A percentile compares a stretch with the other conserved stretches of the same genome.
These are phyloP conservation scores for Pyrenula massariospora DNA, from an alignment of 495 filamentous ascomycete genomes.

Conservation along the genomic window DNA sequence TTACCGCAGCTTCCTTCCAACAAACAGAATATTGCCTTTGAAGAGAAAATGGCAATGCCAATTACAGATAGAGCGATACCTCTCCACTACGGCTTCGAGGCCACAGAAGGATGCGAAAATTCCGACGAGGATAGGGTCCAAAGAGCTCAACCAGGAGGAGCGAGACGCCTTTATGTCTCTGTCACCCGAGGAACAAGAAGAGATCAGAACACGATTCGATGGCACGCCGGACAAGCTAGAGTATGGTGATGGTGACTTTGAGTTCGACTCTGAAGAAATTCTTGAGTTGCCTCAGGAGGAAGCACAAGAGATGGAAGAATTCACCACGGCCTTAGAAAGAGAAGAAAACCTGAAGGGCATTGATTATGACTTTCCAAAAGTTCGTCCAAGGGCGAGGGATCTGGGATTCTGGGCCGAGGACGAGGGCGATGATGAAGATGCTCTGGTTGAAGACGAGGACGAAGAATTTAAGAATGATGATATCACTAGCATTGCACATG, in stretches of 20 bases:
- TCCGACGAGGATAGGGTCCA: too few species aligned
- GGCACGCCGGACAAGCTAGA: too few species aligned
- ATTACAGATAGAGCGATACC: too few species aligned
- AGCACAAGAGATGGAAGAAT: slow-evolving; percentile 6
- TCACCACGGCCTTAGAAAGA: slow-evolving; percentile 9
- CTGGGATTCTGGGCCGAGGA: slow-evolving; percentile 39
- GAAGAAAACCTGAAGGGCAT: slow-evolving; percentile 8
- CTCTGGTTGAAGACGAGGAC: slow-evolving; percentile 44
- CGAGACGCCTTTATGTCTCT: slow-evolving; percentile 36
- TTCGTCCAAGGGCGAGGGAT: slow-evolving; percentile 2
- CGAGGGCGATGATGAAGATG: slow-evolving; percentile 39
- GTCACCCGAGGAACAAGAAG: slow-evolving; percentile 29
- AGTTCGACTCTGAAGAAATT: neutral
- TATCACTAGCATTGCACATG: slow-evolving; percentile 68
- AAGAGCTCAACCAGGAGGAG: slow-evolving; percentile 26
- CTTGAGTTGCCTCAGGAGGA: slow-evolving; percentile 1
- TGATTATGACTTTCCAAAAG: neutral
- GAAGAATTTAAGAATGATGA: slow-evolving; percentile 65
- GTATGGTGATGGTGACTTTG: neutral
- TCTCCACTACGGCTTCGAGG: too few species aligned
- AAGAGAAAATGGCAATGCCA: too few species aligned
- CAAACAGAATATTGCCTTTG: too few species aligned
- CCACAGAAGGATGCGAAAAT: too few species aligned
- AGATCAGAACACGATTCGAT: too few species aligned
- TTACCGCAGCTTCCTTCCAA: too few species aligned